Evolutionary conservation across 495 filamentous ascomycete species (phyloP).

Genomic region (Niebla homalea): DNA sequence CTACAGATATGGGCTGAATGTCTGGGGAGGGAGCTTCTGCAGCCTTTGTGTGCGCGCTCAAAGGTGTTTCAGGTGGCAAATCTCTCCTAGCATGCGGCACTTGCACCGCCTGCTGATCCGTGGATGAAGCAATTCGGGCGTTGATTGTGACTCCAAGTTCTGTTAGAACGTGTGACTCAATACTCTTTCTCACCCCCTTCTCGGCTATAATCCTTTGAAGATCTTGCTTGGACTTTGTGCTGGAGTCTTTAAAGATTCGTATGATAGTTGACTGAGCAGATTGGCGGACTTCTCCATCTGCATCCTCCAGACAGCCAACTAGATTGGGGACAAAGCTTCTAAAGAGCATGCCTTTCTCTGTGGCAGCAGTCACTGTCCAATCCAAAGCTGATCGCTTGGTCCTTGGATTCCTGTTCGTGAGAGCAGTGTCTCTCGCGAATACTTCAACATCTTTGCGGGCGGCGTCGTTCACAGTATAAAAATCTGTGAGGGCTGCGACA

Average conservation of each 20-base stretch:
- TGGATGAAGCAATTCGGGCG: constrained; percentile 16
- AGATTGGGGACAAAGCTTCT: constrained; percentile 66
- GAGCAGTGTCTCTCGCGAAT: constrained; percentile 59
- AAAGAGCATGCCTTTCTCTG: constrained; percentile 63
- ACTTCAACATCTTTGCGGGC: constrained; percentile 61
- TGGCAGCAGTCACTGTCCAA: constrained; percentile 60
- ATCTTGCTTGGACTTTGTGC: constrained; percentile 73
- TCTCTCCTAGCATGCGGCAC: constrained; percentile 8
- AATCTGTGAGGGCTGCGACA: constrained; percentile 56
- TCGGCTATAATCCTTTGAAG: constrained; percentile 68
- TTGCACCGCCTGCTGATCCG: background rate
- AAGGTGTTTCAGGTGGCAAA: constrained; percentile 29
- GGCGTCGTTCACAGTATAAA: constrained; percentile 43
- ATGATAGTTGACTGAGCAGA: constrained; percentile 68
- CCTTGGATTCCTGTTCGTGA: constrained; percentile 65
- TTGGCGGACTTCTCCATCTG: constrained; percentile 74
- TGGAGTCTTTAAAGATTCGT: constrained; percentile 74
- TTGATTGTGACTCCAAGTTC: constrained; percentile 44
- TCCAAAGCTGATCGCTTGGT: constrained; percentile 73
- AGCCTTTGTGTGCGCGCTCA: constrained; percentile 21
- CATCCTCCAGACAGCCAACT: constrained; percentile 78
- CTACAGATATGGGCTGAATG: constrained; percentile 37
- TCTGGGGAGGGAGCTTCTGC: constrained; percentile 1
- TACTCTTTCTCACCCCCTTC: constrained; percentile 70
- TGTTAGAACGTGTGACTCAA: constrained; percentile 62